Evolutionary conservation across 139 green algal genomes (phyloP).

Genomic region (Micractinium sp.): DNA sequence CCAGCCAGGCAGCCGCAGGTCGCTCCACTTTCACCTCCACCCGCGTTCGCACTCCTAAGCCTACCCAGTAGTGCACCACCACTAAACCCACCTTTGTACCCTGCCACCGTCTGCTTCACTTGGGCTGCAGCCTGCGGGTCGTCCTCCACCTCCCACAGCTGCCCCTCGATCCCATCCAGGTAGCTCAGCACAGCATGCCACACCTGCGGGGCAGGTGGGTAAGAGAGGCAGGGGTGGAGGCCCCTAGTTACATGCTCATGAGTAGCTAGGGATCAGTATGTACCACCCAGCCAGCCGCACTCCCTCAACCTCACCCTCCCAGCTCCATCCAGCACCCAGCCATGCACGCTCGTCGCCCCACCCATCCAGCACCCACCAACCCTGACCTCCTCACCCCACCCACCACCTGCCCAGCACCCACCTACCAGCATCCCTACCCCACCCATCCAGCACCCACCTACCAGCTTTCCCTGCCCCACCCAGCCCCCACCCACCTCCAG

Average conservation of each 20-base stretch:
- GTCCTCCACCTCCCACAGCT: constrained; percentile 15
- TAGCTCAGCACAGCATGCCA: constrained; percentile 44
- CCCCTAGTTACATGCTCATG: too few relatives aligned
- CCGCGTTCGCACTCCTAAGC: not conserved
- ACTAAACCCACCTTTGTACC: constrained; percentile 5
- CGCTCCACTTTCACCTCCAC: too few relatives aligned
- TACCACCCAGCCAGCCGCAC: too few relatives aligned
- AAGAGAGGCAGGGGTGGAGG: not conserved
- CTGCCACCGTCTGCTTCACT: not conserved
- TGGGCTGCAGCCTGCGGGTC: not conserved
- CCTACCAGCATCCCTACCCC: not conserved
- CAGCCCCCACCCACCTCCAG: not conserved
- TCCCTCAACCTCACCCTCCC: too few relatives aligned
- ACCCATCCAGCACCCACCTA: not conserved
- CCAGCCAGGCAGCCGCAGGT: too few relatives aligned
- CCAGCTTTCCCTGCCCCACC: not conserved
- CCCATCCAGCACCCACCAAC: too few relatives aligned
- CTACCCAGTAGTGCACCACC: not conserved
- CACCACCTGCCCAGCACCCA: not conserved
- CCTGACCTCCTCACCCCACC: too few relatives aligned
- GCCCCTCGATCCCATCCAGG: constrained; percentile 20
- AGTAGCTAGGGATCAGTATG: too few relatives aligned
- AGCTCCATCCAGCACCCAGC: too few relatives aligned
- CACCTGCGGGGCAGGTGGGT: constrained; percentile 15
- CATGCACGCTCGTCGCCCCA: too few relatives aligned